Conservation (phyloP, 2,329 filamentous ascomycete genomes). For the Penicillium sp. region DNA sequence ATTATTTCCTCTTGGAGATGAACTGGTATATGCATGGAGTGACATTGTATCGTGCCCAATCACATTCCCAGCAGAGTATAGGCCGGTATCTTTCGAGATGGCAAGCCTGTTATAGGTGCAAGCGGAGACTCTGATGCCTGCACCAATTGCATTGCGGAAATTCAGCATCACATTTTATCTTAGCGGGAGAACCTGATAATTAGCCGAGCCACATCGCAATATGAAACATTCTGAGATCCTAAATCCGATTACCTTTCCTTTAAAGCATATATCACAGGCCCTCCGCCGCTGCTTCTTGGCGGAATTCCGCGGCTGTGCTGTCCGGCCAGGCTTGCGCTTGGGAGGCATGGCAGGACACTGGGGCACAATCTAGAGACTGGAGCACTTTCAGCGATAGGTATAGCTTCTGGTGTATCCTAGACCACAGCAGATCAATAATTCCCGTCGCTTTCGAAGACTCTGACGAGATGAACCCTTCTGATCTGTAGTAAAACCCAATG, state of each 20-base stretch:
- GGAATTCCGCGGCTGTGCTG: not conserved
- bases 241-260: not conserved
- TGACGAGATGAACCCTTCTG: not conserved
- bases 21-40: not conserved
- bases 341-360: not conserved
- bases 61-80: not conserved
- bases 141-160: conserved; percentile 26
- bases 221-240: not conserved
- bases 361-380: not conserved
- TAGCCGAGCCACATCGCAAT: not conserved
- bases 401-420: not conserved
- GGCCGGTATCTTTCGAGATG: not conserved
- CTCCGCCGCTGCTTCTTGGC: not conserved
- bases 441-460: not conserved
- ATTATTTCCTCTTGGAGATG: not conserved
- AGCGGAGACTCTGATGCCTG: conserved; percentile 22
- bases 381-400: not conserved
- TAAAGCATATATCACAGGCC: not conserved
- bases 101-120: conserved; percentile 19
- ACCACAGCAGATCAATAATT: not conserved
- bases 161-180: conserved; percentile 24
- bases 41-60: not conserved
- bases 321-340: not conserved
- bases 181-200: not conserved
- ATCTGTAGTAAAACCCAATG: not conserved